Base-by-base conservation (phyloP, 2,329 filamentous ascomycete genomes). In the Cladorrhinum sp. region DNA sequence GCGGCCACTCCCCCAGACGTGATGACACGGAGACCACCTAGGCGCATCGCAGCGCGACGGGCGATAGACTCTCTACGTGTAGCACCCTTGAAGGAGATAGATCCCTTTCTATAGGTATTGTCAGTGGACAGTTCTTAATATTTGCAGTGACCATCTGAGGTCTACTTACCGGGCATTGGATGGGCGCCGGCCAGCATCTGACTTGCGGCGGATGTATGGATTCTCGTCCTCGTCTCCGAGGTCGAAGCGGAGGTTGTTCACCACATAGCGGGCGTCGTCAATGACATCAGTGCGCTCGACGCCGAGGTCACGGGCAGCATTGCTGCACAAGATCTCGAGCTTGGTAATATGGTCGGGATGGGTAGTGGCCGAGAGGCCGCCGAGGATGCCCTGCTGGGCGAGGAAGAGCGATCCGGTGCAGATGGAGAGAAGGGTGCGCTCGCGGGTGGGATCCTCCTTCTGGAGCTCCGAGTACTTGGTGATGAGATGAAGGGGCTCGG, bases 231-330 rank as follows among this genome's bases (percentile, higher is more conserved):
- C 86, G 71, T 93, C 86, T 63, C 89, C 88, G 67, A 95, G 80
- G 69, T 95, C 91, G 74, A 94, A 96, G 68, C 91, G 89, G 62
- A 92, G 87, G 77, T 96, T 95, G 82, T 96, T 96, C 74, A 96
- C 91, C 20, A 96, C 91, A 73, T 95, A 96, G 71, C 91, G 84
- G 71, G 83, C 82, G 65, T 91, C 88, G 71, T 95, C 90, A 71
- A 94, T 83, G 65, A 95, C 89, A 71, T 95, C 90, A 69, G 90
- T 92, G 71, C 90, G 87, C 78, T 92, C 88, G n/a, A n/a, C n/a
- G 60, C 86, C 83, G 67, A 89, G 80, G 73, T 90, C 86, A 65
- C 86, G 82, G 51, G 89, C 84, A 53, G 86, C 85, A 66, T 91
- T 86, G 74, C 89, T 90, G 80, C 89, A 92, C 67, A 92, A 77